Percentiles rank a stretch among this genome's conserved stretches.
phyloP scores from a whole-genome alignment of 1,284 basidiomycete genomes.

The Fomitopsis betulina region DNA sequence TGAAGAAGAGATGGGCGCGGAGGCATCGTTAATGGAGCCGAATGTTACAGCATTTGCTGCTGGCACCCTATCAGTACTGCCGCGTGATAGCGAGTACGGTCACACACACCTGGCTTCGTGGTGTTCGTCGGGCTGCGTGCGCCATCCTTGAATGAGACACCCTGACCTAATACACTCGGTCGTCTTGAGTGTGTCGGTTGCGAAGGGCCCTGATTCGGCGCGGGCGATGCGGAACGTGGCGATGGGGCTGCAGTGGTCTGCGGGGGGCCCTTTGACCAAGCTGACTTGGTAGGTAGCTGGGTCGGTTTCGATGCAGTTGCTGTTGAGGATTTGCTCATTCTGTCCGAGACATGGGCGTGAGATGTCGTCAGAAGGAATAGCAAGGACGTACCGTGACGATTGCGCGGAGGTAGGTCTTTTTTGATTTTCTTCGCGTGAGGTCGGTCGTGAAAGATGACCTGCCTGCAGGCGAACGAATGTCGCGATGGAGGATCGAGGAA shows the following conservation, averaged over 20 bases:
- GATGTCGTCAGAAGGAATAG: conserved; percentile 13
- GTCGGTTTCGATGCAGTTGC: conserved; percentile 64
- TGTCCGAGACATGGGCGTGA: conserved; percentile 23
- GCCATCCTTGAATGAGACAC: conserved; percentile 70
- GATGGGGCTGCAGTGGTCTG: conserved; percentile 52
- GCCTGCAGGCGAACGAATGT: conserved; percentile 77
- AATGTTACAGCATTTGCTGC: conserved; percentile 65
- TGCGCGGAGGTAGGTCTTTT: conserved; percentile 34
- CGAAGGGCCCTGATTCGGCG: conserved; percentile 45
- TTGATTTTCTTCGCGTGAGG: conserved; percentile 50
- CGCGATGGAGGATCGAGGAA: conserved; percentile 27
- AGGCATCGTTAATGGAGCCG: conserved; percentile 77
- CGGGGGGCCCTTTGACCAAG: conserved; percentile 81
- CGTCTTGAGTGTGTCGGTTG: conserved; percentile 62
- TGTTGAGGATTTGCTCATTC: conserved; percentile 85
- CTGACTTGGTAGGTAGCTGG: conserved; percentile 70
- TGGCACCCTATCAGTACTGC: conserved; percentile 21
- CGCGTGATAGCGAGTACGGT: conserved; percentile 5
- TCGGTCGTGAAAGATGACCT: conserved; percentile 83
- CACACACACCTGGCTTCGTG: conserved; percentile 62
- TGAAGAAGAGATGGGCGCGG: conserved; percentile 65
- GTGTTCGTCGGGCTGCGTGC: conserved; percentile 30
- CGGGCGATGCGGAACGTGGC: conserved; percentile 73
- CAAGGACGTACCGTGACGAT: conserved; percentile 52
- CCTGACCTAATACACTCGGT: conserved; percentile 64